Conservation (phyloP, 225 moss, liverwort and hornwort species). For the Takakia lepidozioides region DNA sequence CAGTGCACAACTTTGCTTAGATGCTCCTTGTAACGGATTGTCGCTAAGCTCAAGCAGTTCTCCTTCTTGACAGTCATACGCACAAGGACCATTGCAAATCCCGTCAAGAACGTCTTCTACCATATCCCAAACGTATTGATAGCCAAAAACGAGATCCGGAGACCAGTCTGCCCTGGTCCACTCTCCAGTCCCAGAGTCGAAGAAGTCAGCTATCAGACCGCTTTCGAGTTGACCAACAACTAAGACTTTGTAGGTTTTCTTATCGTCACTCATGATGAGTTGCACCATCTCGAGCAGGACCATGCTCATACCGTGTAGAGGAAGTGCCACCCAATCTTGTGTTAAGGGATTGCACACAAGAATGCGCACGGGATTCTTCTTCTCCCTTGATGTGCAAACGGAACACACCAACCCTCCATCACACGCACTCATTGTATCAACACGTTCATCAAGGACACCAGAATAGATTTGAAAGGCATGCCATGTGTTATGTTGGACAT, state of each 20-base stretch:
- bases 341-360: conserved; percentile 7
- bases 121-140: neutral
- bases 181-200: too few species aligned
- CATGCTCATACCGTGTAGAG: too few species aligned
- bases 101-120: neutral
- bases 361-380: neutral
- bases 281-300: too few species aligned
- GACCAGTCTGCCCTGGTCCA: too few species aligned
- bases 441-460: neutral
- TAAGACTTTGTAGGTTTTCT: too few species aligned
- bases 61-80: conserved; percentile 1
- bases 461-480: too few species aligned
- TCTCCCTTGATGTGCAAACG: neutral
- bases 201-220: too few species aligned
- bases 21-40: neutral
- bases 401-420: too few species aligned
- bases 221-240: too few species aligned
- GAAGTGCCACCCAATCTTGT: neutral
- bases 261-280: too few species aligned
- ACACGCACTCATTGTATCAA: conserved; percentile 6
- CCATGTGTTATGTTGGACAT: neutral
- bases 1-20: neutral
- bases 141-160: too few species aligned
- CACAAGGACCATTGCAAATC: conserved; percentile 1
- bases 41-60: conserved; percentile 3